A percentile compares a stretch with the other conserved stretches of the same genome.
These are phyloP conservation scores for Takashimella tepidaria DNA, from an alignment of 1,284 basidiomycete genomes.

Conservation along the genomic window DNA sequence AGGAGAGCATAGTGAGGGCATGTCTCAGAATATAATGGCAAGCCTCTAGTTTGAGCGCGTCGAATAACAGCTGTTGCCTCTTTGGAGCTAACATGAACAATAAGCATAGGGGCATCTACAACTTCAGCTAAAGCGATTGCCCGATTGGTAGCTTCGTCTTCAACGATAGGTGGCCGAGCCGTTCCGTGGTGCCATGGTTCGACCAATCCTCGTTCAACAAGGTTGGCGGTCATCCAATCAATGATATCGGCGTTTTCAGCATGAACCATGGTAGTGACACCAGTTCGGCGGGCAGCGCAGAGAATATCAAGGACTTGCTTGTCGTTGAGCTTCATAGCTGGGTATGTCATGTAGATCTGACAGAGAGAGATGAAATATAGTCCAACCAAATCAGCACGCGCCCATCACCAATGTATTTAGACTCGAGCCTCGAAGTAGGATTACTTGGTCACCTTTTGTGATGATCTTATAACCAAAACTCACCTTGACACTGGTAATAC, in stretches of 20 bases:
- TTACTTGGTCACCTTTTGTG: too few relatives aligned
- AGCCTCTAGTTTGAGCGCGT: slow-evolving; percentile 19
- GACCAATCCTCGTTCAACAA: slow-evolving; percentile 21
- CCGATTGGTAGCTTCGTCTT: slow-evolving; percentile 32
- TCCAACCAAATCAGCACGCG: too few relatives aligned
- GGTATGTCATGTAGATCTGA: slow-evolving; percentile 35
- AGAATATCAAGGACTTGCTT: slow-evolving; percentile 27
- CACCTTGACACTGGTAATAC: slow-evolving; percentile 28
- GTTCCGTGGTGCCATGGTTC: slow-evolving; percentile 29
- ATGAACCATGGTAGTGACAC: slow-evolving; percentile 33
- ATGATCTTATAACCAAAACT: too few relatives aligned
- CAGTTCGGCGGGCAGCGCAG: slow-evolving; percentile 21
- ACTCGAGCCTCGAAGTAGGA: too few relatives aligned
- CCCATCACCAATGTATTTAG: too few relatives aligned
- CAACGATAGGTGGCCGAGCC: slow-evolving; percentile 27
- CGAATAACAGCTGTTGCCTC: slow-evolving; percentile 24
- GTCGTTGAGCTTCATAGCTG: slow-evolving; percentile 25
- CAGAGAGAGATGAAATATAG: too few relatives aligned
- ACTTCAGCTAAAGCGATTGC: slow-evolving; percentile 29
- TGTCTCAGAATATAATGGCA: slow-evolving; percentile 32
- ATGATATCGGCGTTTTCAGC: slow-evolving; percentile 38
- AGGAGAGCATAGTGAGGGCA: slow-evolving; percentile 32
- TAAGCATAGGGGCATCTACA: slow-evolving; percentile 29
- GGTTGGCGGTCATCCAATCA: slow-evolving; percentile 20
- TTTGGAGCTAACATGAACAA: slow-evolving; percentile 31